phyloP scores from a whole-genome alignment of 2,329 filamentous ascomycete species.

The Ophiostoma sp. region DNA sequence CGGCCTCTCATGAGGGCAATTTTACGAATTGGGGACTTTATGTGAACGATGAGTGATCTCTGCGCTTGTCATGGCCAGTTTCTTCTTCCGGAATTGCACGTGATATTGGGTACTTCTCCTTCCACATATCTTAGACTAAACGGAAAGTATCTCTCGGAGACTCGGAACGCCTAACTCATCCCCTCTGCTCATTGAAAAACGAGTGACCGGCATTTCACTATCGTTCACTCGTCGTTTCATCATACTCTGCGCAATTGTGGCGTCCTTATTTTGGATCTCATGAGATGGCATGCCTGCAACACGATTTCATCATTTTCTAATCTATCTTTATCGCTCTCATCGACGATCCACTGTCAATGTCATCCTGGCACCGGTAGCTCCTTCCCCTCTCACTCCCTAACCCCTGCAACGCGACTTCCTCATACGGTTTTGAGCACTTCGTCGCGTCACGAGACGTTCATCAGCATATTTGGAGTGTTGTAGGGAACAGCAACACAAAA shows the following conservation, averaged over 20 bases:
- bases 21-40: neutral
- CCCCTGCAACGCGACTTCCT: slow-evolving; percentile 9
- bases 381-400: neutral
- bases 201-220: too few relatives aligned
- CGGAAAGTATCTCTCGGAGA: neutral
- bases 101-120: neutral
- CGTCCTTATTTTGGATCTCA: neutral
- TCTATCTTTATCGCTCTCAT: neutral
- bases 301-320: slow-evolving; percentile 6
- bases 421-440: slow-evolving; percentile 7
- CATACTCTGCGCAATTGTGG: neutral
- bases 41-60: neutral
- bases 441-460: slow-evolving; percentile 16
- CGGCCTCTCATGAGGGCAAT: neutral
- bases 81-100: neutral
- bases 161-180: neutral
- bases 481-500: neutral
- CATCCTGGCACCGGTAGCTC: neutral
- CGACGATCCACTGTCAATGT: neutral
- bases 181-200: neutral
- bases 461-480: neutral
- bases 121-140: neutral
- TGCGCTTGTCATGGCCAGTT: neutral
- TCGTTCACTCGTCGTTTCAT: slow-evolving; percentile 17
- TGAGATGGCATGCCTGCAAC: neutral